Percentiles rank a stretch among this genome's conserved stretches.
phyloP scores from a whole-genome alignment of 306 rosid genomes.

The Dalbergia cultrata region DNA sequence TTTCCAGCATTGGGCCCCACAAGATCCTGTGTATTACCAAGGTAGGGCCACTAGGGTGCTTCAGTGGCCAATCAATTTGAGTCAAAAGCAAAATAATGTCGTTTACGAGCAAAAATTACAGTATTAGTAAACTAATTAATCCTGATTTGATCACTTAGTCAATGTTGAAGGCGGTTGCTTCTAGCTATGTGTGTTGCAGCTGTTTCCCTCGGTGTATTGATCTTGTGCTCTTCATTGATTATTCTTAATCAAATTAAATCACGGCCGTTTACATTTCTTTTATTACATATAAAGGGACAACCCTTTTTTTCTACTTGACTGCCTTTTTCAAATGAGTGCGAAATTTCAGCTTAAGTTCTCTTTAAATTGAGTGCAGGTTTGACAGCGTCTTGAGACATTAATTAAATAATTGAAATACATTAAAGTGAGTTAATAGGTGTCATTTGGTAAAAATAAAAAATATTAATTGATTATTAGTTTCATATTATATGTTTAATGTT shows the following conservation, averaged over 20 bases:
- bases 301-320: background rate
- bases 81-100: conserved; percentile 53
- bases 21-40: conserved; percentile 28
- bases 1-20: conserved; percentile 47
- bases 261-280: background rate
- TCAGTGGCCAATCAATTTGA: conserved; percentile 34
- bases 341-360: background rate
- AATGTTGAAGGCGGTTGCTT: conserved; percentile 24
- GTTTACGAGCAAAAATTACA: background rate
- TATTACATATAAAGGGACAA: background rate
- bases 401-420: too few species aligned
- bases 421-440: background rate
- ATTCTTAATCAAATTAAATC: conserved; percentile 32
- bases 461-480: background rate
- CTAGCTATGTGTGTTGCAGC: conserved; percentile 53
- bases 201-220: conserved; percentile 51
- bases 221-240: background rate
- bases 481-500: background rate
- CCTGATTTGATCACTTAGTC: conserved; percentile 24
- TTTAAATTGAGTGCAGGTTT: conserved; percentile 1
- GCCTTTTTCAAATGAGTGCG: background rate
- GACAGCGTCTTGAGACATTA: background rate
- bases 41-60: conserved; percentile 46
- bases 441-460: too few species aligned
- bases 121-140: background rate